phyloP scores from a whole-genome alignment of 176 grass and related monocot genomes.

The Zea luxurians region DNA sequence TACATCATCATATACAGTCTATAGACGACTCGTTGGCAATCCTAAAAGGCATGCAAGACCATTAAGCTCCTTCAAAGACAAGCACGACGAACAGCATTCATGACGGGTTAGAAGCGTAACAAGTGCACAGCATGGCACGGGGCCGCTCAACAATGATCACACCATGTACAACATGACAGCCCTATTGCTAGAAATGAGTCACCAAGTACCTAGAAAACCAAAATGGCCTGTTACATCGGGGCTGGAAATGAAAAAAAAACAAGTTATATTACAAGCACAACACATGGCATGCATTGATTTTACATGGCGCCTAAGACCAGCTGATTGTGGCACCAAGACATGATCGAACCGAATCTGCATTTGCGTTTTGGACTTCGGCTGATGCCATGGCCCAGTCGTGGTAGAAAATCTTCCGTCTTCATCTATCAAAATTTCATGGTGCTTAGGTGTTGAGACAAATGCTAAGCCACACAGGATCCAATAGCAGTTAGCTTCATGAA shows the following conservation, averaged over 20 bases:
- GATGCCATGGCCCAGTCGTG: conserved; percentile 29
- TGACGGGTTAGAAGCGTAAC: conserved; percentile 42
- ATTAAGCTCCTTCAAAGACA: background rate
- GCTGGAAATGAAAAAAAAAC: conserved; percentile 37
- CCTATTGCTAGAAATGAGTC: conserved; percentile 47
- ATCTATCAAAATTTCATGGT: conserved; percentile 52
- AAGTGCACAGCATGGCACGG: conserved; percentile 47
- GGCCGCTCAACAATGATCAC: conserved; percentile 50
- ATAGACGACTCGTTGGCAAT: background rate
- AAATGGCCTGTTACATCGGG: conserved; percentile 47
- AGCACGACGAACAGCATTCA: conserved; percentile 9
- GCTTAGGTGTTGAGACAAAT: conserved; percentile 35
- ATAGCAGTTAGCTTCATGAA: conserved; percentile 53
- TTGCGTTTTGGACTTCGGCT: background rate
- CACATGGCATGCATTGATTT: conserved; percentile 30
- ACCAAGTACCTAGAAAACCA: conserved; percentile 39
- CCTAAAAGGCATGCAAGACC: background rate
- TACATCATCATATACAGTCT: background rate
- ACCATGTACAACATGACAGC: conserved; percentile 63
- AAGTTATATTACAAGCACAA: conserved; percentile 59
- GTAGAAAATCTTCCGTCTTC: conserved; percentile 26
- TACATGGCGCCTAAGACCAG: conserved; percentile 37
- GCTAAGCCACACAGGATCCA: conserved; percentile 35
- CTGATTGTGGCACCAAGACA: conserved; percentile 7
- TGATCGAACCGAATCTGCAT: conserved; percentile 12